Evolutionary conservation across 202 grass and related monocot genomes (phyloP).

Genomic region (Setaria italica): DNA sequence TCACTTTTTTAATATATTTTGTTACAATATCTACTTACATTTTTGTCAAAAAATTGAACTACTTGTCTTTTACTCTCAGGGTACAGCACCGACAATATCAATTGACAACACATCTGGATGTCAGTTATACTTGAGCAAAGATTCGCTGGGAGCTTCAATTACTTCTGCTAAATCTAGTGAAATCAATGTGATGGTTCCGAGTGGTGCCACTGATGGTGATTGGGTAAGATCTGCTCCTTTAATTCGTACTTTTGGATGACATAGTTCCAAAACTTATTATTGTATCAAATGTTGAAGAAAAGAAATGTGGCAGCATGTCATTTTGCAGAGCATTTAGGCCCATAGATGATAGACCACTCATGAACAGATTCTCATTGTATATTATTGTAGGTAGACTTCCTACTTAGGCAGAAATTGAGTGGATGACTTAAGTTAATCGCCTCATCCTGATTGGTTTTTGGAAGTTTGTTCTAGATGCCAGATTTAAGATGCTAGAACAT

Average conservation of each 20-base stretch:
- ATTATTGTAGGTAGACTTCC: neutral
- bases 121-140: slow-evolving; percentile 86
- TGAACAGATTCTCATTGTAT: neutral
- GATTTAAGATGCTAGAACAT: slow-evolving; percentile 1
- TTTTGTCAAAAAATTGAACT: slow-evolving; percentile 21
- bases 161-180: slow-evolving; percentile 96
- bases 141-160: slow-evolving; percentile 72
- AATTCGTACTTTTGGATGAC: neutral
- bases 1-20: slow-evolving; percentile 27
- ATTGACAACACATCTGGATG: slow-evolving; percentile 93
- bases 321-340: slow-evolving; percentile 10
- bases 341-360: neutral
- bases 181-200: slow-evolving; percentile 84
- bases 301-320: neutral
- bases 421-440: neutral
- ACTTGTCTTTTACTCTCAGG: slow-evolving; percentile 52
- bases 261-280: neutral
- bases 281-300: neutral
- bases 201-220: slow-evolving; percentile 62
- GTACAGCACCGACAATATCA: slow-evolving; percentile 77
- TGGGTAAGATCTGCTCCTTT: slow-evolving; percentile 63
- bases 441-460: neutral
- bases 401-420: neutral
- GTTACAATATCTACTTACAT: slow-evolving; percentile 1
- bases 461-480: neutral